phyloP scores from a whole-genome alignment of 352 stramenopile genomes.

The Phytophthora pseudosyringae region DNA sequence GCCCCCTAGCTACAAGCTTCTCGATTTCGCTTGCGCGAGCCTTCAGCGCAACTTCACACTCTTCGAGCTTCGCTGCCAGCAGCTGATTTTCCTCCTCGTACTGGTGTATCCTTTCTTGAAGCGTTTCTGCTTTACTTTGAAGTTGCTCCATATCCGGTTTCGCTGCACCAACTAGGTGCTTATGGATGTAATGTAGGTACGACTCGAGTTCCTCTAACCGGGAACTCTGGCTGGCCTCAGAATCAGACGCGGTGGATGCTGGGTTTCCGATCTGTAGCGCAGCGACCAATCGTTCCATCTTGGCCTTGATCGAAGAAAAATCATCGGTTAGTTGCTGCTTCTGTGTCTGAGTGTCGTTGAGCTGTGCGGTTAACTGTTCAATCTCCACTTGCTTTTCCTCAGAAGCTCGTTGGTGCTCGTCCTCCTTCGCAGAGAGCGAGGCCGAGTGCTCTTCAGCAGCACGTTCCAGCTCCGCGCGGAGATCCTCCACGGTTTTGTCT shows the following conservation, averaged over 20 bases:
- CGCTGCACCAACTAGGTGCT: slow-evolving; percentile 16
- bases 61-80: slow-evolving; percentile 31
- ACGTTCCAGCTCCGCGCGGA: slow-evolving; percentile 30
- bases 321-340: slow-evolving; percentile 22
- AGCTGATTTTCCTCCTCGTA: slow-evolving; percentile 37
- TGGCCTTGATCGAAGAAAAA: slow-evolving; percentile 25
- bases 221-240: slow-evolving; percentile 1
- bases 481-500: slow-evolving; percentile 27
- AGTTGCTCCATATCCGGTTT: slow-evolving; percentile 17
- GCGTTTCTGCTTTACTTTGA: slow-evolving; percentile 17
- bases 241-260: not conserved
- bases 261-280: slow-evolving; percentile 13
- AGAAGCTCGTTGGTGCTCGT: slow-evolving; percentile 17
- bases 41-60: slow-evolving; percentile 38
- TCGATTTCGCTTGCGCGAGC: slow-evolving; percentile 25
- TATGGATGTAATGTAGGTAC: slow-evolving; percentile 29
- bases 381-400: slow-evolving; percentile 14
- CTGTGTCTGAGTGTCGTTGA: slow-evolving; percentile 16
- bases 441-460: slow-evolving; percentile 31
- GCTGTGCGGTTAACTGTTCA: slow-evolving; percentile 10
- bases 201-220: slow-evolving; percentile 20
- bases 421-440: slow-evolving; percentile 23
- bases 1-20: slow-evolving; percentile 19
- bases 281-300: slow-evolving; percentile 23
- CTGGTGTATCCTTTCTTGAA: slow-evolving; percentile 31